Evolutionary conservation across 1,139 yeast genomes (phyloP).

Genomic region (Yamadazyma dendronema): DNA sequence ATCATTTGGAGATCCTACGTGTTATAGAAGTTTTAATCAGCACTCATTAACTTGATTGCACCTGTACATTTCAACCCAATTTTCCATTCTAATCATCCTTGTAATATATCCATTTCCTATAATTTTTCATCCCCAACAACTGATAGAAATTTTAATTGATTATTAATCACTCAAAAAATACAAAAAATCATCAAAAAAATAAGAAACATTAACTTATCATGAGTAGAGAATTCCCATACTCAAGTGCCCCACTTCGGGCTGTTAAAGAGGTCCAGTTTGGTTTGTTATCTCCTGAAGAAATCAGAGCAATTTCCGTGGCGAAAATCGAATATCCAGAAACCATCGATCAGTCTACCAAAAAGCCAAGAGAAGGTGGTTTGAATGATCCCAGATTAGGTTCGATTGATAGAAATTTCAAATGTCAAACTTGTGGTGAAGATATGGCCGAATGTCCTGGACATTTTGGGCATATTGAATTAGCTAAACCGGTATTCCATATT

Average conservation of each 20-base stretch:
- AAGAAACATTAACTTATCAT: conserved; percentile 16
- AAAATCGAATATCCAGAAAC: conserved; percentile 98
- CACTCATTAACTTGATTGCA: conserved; percentile 20
- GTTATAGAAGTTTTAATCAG: conserved; percentile 8
- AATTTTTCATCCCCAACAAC: conserved; percentile 1
- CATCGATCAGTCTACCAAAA: conserved; percentile 94
- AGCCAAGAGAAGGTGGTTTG: conserved; percentile 94
- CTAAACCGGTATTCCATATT: conserved; percentile 97
- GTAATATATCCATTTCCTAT: conserved; percentile 1
- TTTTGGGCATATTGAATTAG: conserved; percentile 97
- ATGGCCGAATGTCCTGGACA: conserved; percentile 99
- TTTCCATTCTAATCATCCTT: conserved; percentile 1
- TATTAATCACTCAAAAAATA: conserved; percentile 4
- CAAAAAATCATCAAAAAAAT: conserved; percentile 7
- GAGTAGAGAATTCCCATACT: conserved; percentile 78
- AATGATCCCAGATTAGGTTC: conserved; percentile 97
- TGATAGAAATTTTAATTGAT: conserved; percentile 3
- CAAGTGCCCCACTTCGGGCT: conserved; percentile 95
- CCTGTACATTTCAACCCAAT: conserved; percentile 1
- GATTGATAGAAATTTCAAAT: conserved; percentile 92
- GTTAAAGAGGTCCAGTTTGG: conserved; percentile 99
- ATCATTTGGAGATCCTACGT: conserved; percentile 7
- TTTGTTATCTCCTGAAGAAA: conserved; percentile 94
- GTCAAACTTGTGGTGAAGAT: conserved; percentile 99
- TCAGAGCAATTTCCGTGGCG: conserved; percentile 94